A percentile compares a stretch with the other conserved stretches of the same genome.
phyloP scores from a whole-genome alignment of 1,284 basidiomycete species.

The Ustilago bromivora region DNA sequence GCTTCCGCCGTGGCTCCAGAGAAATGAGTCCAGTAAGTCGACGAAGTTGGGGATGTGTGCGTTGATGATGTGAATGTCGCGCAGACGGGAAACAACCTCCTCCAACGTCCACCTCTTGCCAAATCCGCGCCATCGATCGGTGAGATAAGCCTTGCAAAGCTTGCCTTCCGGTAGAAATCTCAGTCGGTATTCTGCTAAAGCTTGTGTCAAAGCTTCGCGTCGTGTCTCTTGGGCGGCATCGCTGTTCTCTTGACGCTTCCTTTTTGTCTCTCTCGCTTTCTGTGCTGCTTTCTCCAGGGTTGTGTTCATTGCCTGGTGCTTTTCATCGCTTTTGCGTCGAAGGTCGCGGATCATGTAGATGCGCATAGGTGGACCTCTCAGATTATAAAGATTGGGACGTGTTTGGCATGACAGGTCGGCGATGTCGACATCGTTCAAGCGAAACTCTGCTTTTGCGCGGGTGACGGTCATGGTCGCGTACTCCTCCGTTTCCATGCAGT shows the following conservation, averaged over 20 bases:
- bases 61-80: background rate
- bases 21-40: background rate
- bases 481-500: background rate
- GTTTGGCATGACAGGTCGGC: background rate
- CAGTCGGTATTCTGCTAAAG: background rate
- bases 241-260: background rate
- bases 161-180: background rate
- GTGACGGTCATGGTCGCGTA: background rate
- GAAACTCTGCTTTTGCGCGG: background rate
- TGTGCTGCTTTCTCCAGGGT: background rate
- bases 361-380: background rate
- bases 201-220: background rate
- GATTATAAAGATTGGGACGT: background rate
- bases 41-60: background rate
- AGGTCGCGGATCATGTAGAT: background rate
- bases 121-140: background rate
- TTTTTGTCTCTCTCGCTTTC: background rate
- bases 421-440: conserved; percentile 1
- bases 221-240: background rate
- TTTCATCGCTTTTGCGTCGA: background rate
- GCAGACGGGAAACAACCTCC: background rate
- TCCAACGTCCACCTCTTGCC: background rate
- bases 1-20: background rate
- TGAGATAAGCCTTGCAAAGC: background rate
- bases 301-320: background rate